Evolutionary conservation across 805 yeast genomes (phyloP), one percentile per base, ranked within the genome.

Genomic region (Cyberlindnera meyerae): DNA sequence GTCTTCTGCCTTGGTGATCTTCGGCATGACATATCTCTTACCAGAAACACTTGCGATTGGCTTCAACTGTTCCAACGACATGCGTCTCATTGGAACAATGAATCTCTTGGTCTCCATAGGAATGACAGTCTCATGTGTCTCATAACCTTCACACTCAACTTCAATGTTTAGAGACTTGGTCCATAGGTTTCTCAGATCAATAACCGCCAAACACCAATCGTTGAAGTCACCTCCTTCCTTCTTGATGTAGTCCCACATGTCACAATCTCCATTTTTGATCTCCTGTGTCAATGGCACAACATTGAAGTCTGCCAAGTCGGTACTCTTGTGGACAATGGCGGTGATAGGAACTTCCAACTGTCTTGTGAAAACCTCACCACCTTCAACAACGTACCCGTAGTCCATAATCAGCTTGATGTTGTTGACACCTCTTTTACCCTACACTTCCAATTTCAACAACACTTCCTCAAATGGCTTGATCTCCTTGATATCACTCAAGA

Each of bases 121-220:
- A 26, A 66, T 65, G 24, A 74, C 61, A 4, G 57, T 36, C 20
- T 54, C 50, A 3, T 37, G 35, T 3, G 52, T 24, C 6, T 35
- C 13, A 26, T 40, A 51, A 5, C 61, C 58, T 13, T 58, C 58
- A 41, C 63, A 66, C 2, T 47, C 45, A 9, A 73, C 40, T 2
- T 58, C 47, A 4, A 68, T 52, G 8, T 53, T 47, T 40, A 75
- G 58, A 20, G 71, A 70, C 33, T 79, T 80, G 6, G 73, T 68
- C 93, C 96, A 89, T 3, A 83, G 70, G 55, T 93, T 90, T 45
- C 87, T 71, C 39, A 93, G 60, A 55, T 93, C 97, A 11, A 90
- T 51, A 1, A 86, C 68, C 36, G 83, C 61, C 31, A 82, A 60
- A 44, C 82, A 79, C 55, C 71, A 85, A 33, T 76, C 77, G 3